Evolutionary conservation across 257 asterid species (phyloP), one percentile per base, ranked within the genome.

Genomic region (Gynochthodes officinalis): DNA sequence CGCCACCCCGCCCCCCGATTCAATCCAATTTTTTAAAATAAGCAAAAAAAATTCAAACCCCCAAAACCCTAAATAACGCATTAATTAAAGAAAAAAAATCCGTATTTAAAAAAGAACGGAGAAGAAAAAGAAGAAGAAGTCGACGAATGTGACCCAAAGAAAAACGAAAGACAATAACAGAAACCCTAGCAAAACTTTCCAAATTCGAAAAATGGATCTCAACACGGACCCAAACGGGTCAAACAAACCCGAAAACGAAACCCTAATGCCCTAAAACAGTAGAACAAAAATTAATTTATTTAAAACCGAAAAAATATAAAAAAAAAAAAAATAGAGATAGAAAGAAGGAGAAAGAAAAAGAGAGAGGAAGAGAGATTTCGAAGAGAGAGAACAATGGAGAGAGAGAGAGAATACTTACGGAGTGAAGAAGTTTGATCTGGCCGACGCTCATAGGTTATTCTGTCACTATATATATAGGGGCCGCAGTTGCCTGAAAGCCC

Each of bases 361-460:
- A 67, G 78, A 78, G 62, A 78, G 69, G 50, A 64, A 82, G 78
- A 69, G 72, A 42, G 81, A 86, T 86, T 86, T 79, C 85, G 85
- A 82, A 58, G 64, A 58, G 18, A 43, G 46, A 42, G 35, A 40
- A 23, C n/a, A n/a, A n/a, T n/a, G n/a, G 64, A 58, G 18, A 43
- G 46, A 42, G 35, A 40, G 13, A 64, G 53, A 63, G 53, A 19
- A 18, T 44, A 64, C 69, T 64, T 64, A 40, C 69, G 69, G 53
- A n/a, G 44, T 9, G 0, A 40, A 40, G 39, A 33, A 77, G 35
- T 39, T 53, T 69, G 73, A 53, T 14, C n/a, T 53, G 73, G 73
- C 50, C 52, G 73, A 57, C 50, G 44, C 86, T 80, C 66, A 69
- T 78, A 76, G 79, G 88, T 68, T 80, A 60, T 70, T 63, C 49